These are phyloP conservation scores for Mantamonas sphyraenae DNA, from an alignment of 78 protist species.

Conservation along the genomic window DNA sequence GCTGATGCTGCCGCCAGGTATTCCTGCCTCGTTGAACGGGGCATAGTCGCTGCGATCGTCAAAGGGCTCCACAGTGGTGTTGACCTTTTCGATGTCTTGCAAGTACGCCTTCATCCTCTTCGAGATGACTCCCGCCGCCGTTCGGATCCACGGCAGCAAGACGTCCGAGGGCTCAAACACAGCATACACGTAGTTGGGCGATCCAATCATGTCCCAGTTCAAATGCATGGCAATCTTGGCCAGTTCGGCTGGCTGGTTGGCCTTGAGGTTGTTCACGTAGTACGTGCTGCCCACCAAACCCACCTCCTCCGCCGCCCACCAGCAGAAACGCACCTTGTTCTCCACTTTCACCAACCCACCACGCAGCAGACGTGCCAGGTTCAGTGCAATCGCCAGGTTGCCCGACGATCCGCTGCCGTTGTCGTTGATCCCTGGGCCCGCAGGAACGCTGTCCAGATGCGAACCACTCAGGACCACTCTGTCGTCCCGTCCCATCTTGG, in stretches of 20 bases:
- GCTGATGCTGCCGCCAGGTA: slow-evolving; percentile 9
- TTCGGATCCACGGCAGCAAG: neutral
- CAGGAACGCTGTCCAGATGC: slow-evolving; percentile 8
- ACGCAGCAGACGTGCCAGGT: neutral
- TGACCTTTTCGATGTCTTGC: too few species aligned
- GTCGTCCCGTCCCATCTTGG: neutral
- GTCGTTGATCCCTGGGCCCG: slow-evolving; percentile 22
- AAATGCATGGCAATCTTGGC: neutral
- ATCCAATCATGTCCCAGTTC: slow-evolving; percentile 6
- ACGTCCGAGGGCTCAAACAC: neutral
- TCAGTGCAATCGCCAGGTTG: neutral
- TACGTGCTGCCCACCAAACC: slow-evolving; percentile 6
- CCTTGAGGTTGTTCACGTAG: neutral
- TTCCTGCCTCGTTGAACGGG: slow-evolving; percentile 1
- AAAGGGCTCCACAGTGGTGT: too few species aligned
- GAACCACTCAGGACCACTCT: neutral
- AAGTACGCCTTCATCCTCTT: too few species aligned
- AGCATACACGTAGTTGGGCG: slow-evolving; percentile 1
- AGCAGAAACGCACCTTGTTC: neutral
- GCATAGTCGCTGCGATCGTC: slow-evolving; percentile 2
- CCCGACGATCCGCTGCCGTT: slow-evolving; percentile 7
- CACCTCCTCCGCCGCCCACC: slow-evolving; percentile 21
- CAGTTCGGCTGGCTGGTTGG: neutral
- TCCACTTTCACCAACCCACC: neutral
- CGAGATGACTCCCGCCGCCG: neutral